These are phyloP conservation scores for Quercus gilva DNA, from an alignment of 306 rosid genomes.

Conservation along the genomic window DNA sequence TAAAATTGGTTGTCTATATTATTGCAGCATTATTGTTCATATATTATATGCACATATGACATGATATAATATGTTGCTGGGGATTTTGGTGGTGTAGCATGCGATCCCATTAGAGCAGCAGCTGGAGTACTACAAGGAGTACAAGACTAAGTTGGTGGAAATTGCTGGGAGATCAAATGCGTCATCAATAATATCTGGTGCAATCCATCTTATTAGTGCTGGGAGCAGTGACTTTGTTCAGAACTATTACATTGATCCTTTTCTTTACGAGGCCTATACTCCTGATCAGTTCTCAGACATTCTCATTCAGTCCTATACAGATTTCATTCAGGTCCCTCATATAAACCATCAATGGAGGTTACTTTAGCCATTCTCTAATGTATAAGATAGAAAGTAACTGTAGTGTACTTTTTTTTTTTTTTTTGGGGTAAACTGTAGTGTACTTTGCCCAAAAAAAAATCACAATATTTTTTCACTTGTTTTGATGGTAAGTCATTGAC, in stretches of 20 bases:
- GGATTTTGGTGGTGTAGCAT: slow-evolving; percentile 37
- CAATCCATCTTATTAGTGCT: slow-evolving; percentile 41
- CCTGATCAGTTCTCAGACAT: slow-evolving; percentile 52
- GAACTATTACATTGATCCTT: slow-evolving; percentile 64
- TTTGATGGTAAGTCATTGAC: too few species aligned
- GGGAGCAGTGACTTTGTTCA: slow-evolving; percentile 73
- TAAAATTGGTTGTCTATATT: too few species aligned
- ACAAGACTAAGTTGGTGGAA: slow-evolving; percentile 39
- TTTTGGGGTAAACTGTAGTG: too few species aligned
- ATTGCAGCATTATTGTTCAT: not conserved
- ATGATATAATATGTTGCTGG: not conserved
- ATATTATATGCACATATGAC: not conserved
- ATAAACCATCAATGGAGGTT: not conserved
- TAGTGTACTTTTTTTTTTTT: too few species aligned
- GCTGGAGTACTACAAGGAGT: slow-evolving; percentile 59
- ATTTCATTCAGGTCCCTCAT: slow-evolving; percentile 48
- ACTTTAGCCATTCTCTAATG: not conserved
- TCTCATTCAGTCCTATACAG: slow-evolving; percentile 37
- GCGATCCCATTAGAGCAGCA: slow-evolving; percentile 50
- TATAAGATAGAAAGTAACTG: not conserved
- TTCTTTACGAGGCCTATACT: slow-evolving; percentile 39
- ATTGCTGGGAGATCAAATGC: slow-evolving; percentile 45
- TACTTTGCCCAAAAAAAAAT: too few species aligned
- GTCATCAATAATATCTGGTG: slow-evolving; percentile 51
- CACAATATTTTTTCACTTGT: too few species aligned